A percentile compares a stretch with the other conserved stretches of the same genome.
These are phyloP conservation scores for Cucurbita moschata DNA, from an alignment of 306 rosid species.

Conservation along the genomic window DNA sequence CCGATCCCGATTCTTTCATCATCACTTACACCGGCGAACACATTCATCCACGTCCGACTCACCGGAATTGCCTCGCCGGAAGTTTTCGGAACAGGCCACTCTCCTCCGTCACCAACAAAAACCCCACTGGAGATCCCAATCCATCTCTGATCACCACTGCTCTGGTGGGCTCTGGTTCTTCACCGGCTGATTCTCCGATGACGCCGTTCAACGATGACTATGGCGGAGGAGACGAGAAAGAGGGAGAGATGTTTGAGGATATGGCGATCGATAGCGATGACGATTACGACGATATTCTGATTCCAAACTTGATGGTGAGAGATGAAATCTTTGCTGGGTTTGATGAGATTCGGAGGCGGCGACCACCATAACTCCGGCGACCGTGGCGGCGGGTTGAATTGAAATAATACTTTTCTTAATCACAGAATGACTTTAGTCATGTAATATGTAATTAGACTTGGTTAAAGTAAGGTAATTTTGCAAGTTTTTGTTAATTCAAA, in stretches of 20 bases:
- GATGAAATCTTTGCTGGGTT: conserved; percentile 25
- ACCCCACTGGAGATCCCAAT: conserved; percentile 7
- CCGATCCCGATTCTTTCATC: conserved; percentile 28
- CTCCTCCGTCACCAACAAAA: background rate
- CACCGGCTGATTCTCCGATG: conserved; percentile 15
- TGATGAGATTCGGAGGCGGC: background rate
- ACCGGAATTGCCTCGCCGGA: conserved; percentile 56
- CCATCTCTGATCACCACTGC: background rate
- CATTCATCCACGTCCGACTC: conserved; percentile 51
- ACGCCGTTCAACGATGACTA: conserved; percentile 12
- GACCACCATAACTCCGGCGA: background rate
- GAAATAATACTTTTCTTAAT: background rate
- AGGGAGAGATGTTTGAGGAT: background rate
- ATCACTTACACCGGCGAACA: conserved; percentile 69
- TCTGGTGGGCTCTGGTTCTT: background rate
- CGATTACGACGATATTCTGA: conserved; percentile 13
- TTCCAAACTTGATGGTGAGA: conserved; percentile 25
- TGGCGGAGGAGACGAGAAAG: background rate
- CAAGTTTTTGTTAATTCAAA: too few species aligned
- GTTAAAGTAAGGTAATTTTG: background rate
- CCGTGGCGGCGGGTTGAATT: background rate
- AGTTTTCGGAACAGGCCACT: conserved; percentile 27
- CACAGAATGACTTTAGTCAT: background rate
- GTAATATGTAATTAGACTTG: background rate
- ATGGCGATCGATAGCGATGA: background rate